phyloP scores from a whole-genome alignment of 192 early-diverging fungal genomes.

The Dimargaris cristalligena region DNA sequence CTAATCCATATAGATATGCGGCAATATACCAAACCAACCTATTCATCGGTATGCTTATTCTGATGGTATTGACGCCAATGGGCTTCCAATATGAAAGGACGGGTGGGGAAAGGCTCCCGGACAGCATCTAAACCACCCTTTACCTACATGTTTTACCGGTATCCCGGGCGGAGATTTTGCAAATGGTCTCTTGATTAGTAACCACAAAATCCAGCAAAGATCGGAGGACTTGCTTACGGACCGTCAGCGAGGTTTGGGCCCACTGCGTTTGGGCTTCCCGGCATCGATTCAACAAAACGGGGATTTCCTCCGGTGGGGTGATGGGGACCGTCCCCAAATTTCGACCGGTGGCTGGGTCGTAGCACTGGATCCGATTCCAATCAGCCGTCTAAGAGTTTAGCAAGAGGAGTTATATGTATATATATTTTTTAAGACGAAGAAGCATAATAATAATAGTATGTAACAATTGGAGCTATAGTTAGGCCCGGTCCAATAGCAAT shows the following conservation, averaged over 20 bases:
- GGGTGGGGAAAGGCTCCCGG: too few species aligned
- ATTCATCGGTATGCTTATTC: too few species aligned
- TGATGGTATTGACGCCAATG: too few species aligned
- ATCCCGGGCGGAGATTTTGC: slow-evolving; percentile 49
- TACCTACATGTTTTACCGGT: slow-evolving; percentile 58
- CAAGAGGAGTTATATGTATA: too few species aligned
- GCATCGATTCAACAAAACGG: slow-evolving; percentile 33
- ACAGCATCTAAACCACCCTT: too few species aligned
- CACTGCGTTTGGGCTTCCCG: slow-evolving; percentile 46
- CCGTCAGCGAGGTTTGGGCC: slow-evolving; percentile 50
- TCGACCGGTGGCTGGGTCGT: slow-evolving; percentile 70
- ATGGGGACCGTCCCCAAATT: slow-evolving; percentile 41
- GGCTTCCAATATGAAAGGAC: too few species aligned
- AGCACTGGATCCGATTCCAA: slow-evolving; percentile 51
- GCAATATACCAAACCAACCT: too few species aligned
- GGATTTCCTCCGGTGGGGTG: slow-evolving; percentile 37
- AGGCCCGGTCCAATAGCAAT: too few species aligned
- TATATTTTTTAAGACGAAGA: background rate
- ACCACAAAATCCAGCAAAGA: slow-evolving; percentile 55
- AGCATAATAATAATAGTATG: background rate
- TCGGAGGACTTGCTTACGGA: slow-evolving; percentile 50
- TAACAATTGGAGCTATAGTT: too few species aligned
- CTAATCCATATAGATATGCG: too few species aligned
- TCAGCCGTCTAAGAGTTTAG: slow-evolving; percentile 10
- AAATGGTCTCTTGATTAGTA: slow-evolving; percentile 56